Conservation (phyloP, 371 early-diverging fungal genomes). For the Rhizopus delemar region DNA sequence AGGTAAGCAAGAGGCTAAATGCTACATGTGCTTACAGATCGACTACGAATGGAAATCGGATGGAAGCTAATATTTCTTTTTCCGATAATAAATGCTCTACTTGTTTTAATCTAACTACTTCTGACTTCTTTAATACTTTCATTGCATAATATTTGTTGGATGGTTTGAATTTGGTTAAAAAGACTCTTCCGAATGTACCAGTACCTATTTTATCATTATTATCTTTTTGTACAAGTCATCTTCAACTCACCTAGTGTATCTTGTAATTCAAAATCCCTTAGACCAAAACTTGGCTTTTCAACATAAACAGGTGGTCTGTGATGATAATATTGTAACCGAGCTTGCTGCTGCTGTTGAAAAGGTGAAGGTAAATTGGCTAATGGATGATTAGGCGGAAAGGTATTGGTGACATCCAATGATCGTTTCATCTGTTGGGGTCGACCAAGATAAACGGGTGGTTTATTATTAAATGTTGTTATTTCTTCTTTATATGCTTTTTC, state of each 20-base stretch:
- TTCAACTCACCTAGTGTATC: slow-evolving; percentile 38
- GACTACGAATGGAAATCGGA: slow-evolving; percentile 43
- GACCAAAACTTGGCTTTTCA: slow-evolving; percentile 40
- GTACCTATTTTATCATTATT: slow-evolving; percentile 63
- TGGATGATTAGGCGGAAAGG: slow-evolving; percentile 35
- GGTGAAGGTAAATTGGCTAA: slow-evolving; percentile 27
- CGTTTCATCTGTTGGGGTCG: slow-evolving; percentile 26
- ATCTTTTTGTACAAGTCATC: slow-evolving; percentile 1
- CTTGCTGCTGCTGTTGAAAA: slow-evolving; percentile 41
- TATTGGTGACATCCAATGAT: slow-evolving; percentile 6
- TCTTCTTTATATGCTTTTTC: slow-evolving; percentile 5
- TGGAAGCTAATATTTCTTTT: slow-evolving; percentile 32
- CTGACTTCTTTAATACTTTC: slow-evolving; percentile 92
- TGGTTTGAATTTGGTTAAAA: slow-evolving; percentile 69
- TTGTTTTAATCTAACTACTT: slow-evolving; percentile 91
- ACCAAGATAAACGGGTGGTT: slow-evolving; percentile 23
- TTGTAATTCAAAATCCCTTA: slow-evolving; percentile 47
- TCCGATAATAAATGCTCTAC: slow-evolving; percentile 37
- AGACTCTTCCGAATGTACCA: slow-evolving; percentile 94
- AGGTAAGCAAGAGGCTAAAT: too few relatives aligned
- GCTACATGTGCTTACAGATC: slow-evolving; percentile 22
- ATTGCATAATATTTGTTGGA: slow-evolving; percentile 86
- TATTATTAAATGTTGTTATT: slow-evolving; percentile 3
- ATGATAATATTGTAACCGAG: slow-evolving; percentile 44
- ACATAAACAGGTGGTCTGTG: slow-evolving; percentile 44